Base-by-base conservation (phyloP, 2,329 filamentous ascomycete species). In the Microsporum canis region DNA sequence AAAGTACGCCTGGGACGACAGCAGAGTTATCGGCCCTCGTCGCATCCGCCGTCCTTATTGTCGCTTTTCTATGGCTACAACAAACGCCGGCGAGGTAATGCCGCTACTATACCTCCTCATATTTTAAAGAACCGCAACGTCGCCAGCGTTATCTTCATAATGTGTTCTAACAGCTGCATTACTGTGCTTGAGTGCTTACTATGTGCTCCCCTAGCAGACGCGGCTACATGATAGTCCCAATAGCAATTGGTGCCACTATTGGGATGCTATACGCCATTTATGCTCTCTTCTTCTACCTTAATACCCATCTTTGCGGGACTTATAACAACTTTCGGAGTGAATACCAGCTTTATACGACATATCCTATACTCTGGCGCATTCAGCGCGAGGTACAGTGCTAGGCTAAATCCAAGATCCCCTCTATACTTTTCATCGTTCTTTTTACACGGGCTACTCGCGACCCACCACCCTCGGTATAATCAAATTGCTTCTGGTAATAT, bases 231-330 rank as follows among this genome's bases (percentile, higher is more conserved):
- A 68, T 71, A 66, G 62, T 69, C 23, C 68, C 68, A 7, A 67
- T 61, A 29, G 34, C 70, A 0, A 58, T 65, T 7, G 68, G 64
- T 23, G 65, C 65, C 58, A 68, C 66, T 10, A 66, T 67, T 0
- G 61, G 72, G 71, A 5, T 73, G 72, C 63, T 74, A 72, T 62
- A 66, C 68, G 5, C 71, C 71, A 0, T 74, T 72, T 58, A 72
- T 74, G 71, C 60, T 73, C 10, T 61, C 68, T n/a, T 65, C 65
- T 7, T 70, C 68, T 0, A 53, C 70, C 5, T 64, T 67, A 33
- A 71, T 72, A 68, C 68, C 72, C 0, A 66, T 73, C 45, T 70
- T 66, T 7, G 66, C 71, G 0, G 72, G 73, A 1, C 65, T 73
- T 23, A 68, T 74, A 47, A 73, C 72, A 14, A 74, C 69, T 0